Percentiles rank a stretch among this genome's conserved stretches.
These are phyloP conservation scores for maize (Zea mays) DNA, from an alignment of 176 grass and related monocot genomes.

Conservation along the genomic window Zm-B73-REFERENCE-NAM-5.0 NC_050105.1:82724501-82725000, in stretches of 20 bases:
- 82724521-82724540: no score
- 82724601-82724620: neutral
- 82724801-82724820: neutral
- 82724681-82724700: neutral
- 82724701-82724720: neutral
- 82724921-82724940: neutral
- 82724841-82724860: neutral
- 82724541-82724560: neutral
- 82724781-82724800: neutral
- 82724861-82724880: neutral
- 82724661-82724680: neutral
- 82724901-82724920: constrained; percentile 6
- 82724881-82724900: neutral
- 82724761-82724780: neutral
- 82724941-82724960: constrained; percentile 21
- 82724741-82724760: neutral
- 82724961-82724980: neutral
- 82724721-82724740: neutral
- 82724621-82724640: no score
- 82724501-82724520: no score
- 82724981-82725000: neutral
- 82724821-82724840: neutral
- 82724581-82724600: neutral
- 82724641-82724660: no score
- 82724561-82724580: neutral